Evolutionary conservation across 169 alveolate genomes (phyloP), one percentile per base, ranked within the genome.

Genomic region (Prorocentrum cordatum): DNA sequence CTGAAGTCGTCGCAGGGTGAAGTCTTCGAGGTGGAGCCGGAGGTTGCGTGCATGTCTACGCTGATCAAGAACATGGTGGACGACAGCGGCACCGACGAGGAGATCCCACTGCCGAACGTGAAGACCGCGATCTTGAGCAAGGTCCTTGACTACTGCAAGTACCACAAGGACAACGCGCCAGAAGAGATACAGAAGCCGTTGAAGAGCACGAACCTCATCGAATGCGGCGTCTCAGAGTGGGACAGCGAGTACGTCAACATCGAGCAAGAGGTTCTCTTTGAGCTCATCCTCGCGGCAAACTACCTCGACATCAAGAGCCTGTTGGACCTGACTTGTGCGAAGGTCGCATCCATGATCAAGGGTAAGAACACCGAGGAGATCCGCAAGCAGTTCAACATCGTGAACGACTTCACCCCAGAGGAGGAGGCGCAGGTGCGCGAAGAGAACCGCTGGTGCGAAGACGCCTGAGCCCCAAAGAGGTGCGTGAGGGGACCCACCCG

Each of bases 391-490:
- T 96, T 97, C 93, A 95, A 95, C 87, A 96, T 96, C 82, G 96
- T 95, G 93, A 97, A 96, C 91, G 99, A 97, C 89, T 95, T 96
- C 92, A 97, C 98, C 31, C 98, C 98, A n/a, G 98, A 96, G 70
- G 98, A 97, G 92, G 98, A 97, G 90, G 96, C 97, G n/a, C 96
- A 96, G 93, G 96, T 96, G 18, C 92, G 96, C 50, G 98, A 95
- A 83, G 99, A 97, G 92, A 96, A 96, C 79, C 94, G 95, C 91
- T 97, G 98, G 98, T 96, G 98, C 26, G 98, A 96, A 72, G 98
- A 95, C 87, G 96, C 97, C 7, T 94, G 68, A 80, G 73, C 82
- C n/a, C n/a, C n/a, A n/a, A n/a, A n/a, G n/a, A n/a, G n/a, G n/a
- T n/a, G n/a, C n/a, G n/a, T n/a, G n/a, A n/a, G n/a, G n/a, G n/a